These are phyloP conservation scores for Heterobasidion occidentale DNA, from an alignment of 1,284 basidiomycete genomes.

Conservation along the genomic window DNA sequence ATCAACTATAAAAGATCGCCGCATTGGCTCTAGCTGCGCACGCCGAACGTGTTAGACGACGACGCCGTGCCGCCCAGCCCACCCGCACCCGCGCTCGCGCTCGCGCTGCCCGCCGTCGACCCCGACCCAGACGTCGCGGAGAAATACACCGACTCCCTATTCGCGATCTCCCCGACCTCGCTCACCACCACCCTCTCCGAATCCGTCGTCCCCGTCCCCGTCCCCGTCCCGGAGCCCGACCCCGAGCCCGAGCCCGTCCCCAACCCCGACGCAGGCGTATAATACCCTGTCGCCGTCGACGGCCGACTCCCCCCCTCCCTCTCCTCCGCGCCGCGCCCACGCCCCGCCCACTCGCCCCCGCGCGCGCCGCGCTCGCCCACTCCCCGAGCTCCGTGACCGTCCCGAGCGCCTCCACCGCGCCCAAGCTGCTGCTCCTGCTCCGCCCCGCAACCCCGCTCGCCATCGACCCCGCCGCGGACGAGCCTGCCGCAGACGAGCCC, in stretches of 20 bases:
- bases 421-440: constrained; percentile 10
- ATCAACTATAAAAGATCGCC: no score
- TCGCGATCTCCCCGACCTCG: no score
- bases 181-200: no score
- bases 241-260: no score
- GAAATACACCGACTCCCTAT: no score
- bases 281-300: not conserved
- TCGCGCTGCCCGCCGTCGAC: not conserved
- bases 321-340: no score
- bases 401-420: constrained; percentile 5
- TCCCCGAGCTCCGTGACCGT: constrained; percentile 11
- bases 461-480: no score
- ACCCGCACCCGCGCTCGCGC: not conserved
- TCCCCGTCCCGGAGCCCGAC: no score
- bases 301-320: not conserved
- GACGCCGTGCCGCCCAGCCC: not conserved
- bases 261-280: not conserved
- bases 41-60: no score
- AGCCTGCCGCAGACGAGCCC: no score
- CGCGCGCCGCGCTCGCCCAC: not conserved
- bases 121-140: not conserved
- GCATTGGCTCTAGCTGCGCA: no score
- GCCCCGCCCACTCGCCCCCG: not conserved
- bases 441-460: not conserved
- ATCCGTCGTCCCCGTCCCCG: no score